Base-by-base conservation (phyloP, 2,329 filamentous ascomycete species). In the Ilyonectria robusta region DNA sequence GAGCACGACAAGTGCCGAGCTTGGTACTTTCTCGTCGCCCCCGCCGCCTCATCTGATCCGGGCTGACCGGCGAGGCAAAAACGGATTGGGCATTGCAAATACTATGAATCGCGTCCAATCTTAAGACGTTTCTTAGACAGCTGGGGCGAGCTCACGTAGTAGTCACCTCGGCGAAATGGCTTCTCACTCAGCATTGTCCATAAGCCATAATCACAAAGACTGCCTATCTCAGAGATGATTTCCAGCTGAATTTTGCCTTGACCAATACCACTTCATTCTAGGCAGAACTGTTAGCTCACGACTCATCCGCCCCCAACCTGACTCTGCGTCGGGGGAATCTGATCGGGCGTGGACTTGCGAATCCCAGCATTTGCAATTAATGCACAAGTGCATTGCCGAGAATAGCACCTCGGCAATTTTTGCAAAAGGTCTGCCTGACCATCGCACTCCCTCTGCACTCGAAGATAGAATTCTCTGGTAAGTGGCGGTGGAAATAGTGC, bases 271-370 rank as follows among this genome's bases (percentile, higher is more conserved):
- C 7, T n/a, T 21, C 19, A 10, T 46, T 33, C 17, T 48, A 9
- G 40, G 40, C 21, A 33, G 7, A n/a, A 5, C 19, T 9, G 29
- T 17, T 4, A 50, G 3, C 21, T 11, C 19, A 19, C 50, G 9
- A n/a, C 31, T 40, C 15, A 37, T 50, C 53, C 23, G 51, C 44
- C 44, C 59, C 59, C 53, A 48, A 57, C 29, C 4, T 33, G 10
- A 19, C 19, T n/a, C n/a, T 35, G n/a, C 40, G 23, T 8, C 31
- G n/a, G n/a, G n/a, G 48, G 21, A 33, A 35, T 53, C n/a, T 33
- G 21, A 17, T 53, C 10, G 10, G 31, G 50, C 31, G 23, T 42
- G 19, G 21, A 10, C 8, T 35, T 10, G 13, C 29, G 42, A 44
- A 37, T 56, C 59, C 21, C 8, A 19, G 7, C 26, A 15, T 11